Percentiles rank a stretch among this genome's conserved stretches.
Evolutionary conservation across 2,329 filamentous ascomycete species (phyloP).

Genomic region (Aspergillus pseudonomiae): DNA sequence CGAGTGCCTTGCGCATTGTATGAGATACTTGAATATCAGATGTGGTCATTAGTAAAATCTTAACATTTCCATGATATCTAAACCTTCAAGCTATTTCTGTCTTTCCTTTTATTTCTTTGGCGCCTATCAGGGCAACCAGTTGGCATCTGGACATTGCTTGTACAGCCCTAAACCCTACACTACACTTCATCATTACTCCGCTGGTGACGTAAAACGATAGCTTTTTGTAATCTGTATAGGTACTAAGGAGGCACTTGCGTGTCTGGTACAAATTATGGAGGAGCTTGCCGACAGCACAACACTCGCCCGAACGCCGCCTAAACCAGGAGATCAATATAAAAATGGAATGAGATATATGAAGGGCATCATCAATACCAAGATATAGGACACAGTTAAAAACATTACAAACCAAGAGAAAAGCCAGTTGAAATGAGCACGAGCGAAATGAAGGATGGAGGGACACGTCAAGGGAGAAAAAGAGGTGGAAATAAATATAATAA

Average conservation of each 20-base stretch:
- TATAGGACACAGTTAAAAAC: constrained; percentile 23
- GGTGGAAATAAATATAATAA: constrained; percentile 32
- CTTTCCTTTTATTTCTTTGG: background rate
- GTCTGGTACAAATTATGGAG: background rate
- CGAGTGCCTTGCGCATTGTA: background rate
- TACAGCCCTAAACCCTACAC: background rate
- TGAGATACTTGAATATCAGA: background rate
- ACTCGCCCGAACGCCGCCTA: constrained; percentile 5
- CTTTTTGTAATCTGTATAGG: background rate
- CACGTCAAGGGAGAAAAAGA: constrained; percentile 19
- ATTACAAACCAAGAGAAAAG: constrained; percentile 13
- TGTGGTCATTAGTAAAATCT: background rate
- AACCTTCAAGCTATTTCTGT: background rate
- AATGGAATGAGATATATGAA: constrained; percentile 1
- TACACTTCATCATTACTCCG: background rate
- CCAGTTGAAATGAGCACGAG: background rate
- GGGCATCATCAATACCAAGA: constrained; percentile 15
- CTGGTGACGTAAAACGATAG: background rate
- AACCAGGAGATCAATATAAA: constrained; percentile 1
- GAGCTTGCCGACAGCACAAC: constrained; percentile 1
- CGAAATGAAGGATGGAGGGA: constrained; percentile 12
- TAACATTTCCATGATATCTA: background rate
- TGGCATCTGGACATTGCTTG: background rate
- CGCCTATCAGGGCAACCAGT: too few relatives aligned
- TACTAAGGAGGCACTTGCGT: background rate